These are phyloP conservation scores for Rubus parviflorus DNA, from an alignment of 306 rosid species.

Conservation along the genomic window DNA sequence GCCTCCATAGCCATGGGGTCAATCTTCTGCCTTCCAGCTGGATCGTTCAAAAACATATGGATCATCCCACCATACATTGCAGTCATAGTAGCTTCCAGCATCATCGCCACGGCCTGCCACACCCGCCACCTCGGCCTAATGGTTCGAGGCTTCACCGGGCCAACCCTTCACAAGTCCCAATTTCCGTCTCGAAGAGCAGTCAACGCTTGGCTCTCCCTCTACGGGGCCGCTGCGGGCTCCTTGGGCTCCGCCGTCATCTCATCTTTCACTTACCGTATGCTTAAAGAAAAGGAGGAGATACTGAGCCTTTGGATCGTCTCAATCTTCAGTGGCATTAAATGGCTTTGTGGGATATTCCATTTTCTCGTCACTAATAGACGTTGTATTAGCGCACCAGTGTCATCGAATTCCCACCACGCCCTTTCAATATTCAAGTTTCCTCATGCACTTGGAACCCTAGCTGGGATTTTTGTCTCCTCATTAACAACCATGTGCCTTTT, in stretches of 20 bases:
- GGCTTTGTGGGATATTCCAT: conserved; percentile 71
- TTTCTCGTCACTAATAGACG: conserved; percentile 41
- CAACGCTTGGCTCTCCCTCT: conserved; percentile 57
- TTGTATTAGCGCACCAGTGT: conserved; percentile 19
- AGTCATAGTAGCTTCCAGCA: conserved; percentile 49
- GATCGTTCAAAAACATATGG: conserved; percentile 57
- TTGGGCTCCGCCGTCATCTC: conserved; percentile 61
- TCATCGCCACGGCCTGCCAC: conserved; percentile 69
- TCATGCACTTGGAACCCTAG: conserved; percentile 64
- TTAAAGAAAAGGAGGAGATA: conserved; percentile 40
- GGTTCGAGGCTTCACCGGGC: conserved; percentile 54
- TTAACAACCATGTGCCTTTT: conserved; percentile 69
- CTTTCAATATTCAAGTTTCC: conserved; percentile 56
- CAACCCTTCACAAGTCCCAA: conserved; percentile 31
- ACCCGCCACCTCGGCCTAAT: conserved; percentile 77
- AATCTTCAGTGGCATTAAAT: conserved; percentile 75
- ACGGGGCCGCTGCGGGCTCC: conserved; percentile 48
- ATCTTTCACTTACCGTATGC: conserved; percentile 77
- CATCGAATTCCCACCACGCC: conserved; percentile 48
- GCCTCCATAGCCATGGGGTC: conserved; percentile 64
- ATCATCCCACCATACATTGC: conserved; percentile 69
- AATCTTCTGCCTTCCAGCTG: conserved; percentile 70
- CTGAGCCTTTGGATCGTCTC: conserved; percentile 80
- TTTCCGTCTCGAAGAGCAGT: conserved; percentile 44
- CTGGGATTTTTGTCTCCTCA: conserved; percentile 56